Percentiles rank a stretch among this genome's conserved stretches.
Conservation (phyloP, 768 basidiomycete genomes). For the Hygrocybe punicea region DNA sequence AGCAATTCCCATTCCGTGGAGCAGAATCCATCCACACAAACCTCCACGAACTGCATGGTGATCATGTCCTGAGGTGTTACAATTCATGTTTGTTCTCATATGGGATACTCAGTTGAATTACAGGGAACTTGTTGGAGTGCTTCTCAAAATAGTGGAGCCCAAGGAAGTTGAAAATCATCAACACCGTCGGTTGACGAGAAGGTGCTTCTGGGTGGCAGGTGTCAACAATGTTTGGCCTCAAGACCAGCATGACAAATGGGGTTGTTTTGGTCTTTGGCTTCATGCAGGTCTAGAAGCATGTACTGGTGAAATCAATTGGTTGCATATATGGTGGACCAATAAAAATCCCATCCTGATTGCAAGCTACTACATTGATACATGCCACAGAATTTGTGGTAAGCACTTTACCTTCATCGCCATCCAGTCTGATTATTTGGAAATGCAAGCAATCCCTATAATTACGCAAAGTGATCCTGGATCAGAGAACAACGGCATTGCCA, state of each 20-base stretch:
- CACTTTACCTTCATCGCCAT: neutral
- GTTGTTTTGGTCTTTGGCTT: slow-evolving; percentile 31
- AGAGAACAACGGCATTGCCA: slow-evolving; percentile 45
- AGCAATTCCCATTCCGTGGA: neutral
- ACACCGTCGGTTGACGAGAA: slow-evolving; percentile 15
- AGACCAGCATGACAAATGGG: slow-evolving; percentile 41
- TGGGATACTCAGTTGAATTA: neutral
- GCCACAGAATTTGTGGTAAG: slow-evolving; percentile 14
- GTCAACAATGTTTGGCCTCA: slow-evolving; percentile 31
- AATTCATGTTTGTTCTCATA: too few species aligned
- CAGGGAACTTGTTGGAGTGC: slow-evolving; percentile 5
- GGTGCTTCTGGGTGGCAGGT: slow-evolving; percentile 30
- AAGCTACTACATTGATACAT: neutral
- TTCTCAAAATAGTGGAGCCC: slow-evolving; percentile 11
- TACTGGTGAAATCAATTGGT: slow-evolving; percentile 25
- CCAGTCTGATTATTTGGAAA: neutral
- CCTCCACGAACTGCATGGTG: neutral
- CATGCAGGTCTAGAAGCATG: slow-evolving; percentile 31
- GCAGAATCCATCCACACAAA: neutral
- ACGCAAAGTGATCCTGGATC: slow-evolving; percentile 45
- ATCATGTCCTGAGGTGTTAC: neutral
- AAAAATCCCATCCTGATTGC: slow-evolving; percentile 31
- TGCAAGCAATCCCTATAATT: slow-evolving; percentile 33
- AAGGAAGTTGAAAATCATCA: slow-evolving; percentile 5
- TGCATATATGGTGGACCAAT: slow-evolving; percentile 34